Conservation (phyloP, 305 asterid species). For the Lippia alba region DNA sequence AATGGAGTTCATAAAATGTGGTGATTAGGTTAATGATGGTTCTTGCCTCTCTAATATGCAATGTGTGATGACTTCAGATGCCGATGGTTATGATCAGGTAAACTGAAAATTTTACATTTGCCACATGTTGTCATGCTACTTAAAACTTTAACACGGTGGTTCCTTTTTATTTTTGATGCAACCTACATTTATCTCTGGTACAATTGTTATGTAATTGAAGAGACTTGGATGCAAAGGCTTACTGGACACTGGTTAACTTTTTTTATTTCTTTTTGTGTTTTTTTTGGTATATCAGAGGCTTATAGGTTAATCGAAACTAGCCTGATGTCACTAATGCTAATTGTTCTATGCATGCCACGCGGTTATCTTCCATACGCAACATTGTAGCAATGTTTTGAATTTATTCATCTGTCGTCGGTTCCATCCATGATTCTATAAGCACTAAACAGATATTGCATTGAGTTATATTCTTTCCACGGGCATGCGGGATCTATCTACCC, state of each 20-base stretch:
- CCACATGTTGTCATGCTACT: slow-evolving; percentile 27
- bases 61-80: slow-evolving; percentile 83
- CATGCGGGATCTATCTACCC: neutral
- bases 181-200: neutral
- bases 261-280: too few relatives aligned
- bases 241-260: too few relatives aligned
- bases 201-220: slow-evolving; percentile 7
- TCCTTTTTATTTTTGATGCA: slow-evolving; percentile 1
- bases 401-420: neutral
- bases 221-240: slow-evolving; percentile 9
- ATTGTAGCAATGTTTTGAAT: neutral
- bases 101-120: neutral
- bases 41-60: slow-evolving; percentile 97
- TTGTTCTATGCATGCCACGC: slow-evolving; percentile 5
- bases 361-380: slow-evolving; percentile 5
- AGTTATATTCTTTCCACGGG: neutral
- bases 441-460: neutral
- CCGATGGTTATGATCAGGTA: slow-evolving; percentile 96
- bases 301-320: slow-evolving; percentile 9
- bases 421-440: neutral
- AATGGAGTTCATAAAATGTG: slow-evolving; percentile 30
- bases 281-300: too few relatives aligned
- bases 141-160: neutral
- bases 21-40: slow-evolving; percentile 89
- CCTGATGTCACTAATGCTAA: slow-evolving; percentile 4